Conservation (phyloP, 1,284 basidiomycete species). For the Ganoderma resinaceum region DNA sequence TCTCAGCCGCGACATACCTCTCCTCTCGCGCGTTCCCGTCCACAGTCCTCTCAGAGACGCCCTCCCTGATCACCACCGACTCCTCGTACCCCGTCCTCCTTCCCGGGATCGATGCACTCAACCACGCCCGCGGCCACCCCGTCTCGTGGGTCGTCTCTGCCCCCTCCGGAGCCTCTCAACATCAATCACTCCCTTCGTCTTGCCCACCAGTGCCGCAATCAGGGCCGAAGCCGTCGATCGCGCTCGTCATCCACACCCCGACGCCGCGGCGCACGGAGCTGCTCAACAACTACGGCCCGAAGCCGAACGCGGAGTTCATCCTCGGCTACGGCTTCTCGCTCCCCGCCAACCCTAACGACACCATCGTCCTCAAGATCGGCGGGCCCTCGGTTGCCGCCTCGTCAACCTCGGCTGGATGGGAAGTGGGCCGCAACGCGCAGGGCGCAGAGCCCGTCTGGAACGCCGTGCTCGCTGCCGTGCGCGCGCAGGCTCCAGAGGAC, state of each 20-base stretch:
- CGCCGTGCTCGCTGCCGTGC: conserved; percentile 56
- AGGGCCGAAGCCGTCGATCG: conserved; percentile 31
- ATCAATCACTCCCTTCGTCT: neutral
- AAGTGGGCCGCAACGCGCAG: conserved; percentile 63
- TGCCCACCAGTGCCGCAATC: neutral
- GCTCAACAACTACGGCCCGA: conserved; percentile 90
- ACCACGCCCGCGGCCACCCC: conserved; percentile 76
- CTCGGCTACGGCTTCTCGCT: conserved; percentile 90
- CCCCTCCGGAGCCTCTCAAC: neutral
- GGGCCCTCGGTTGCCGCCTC: conserved; percentile 41
- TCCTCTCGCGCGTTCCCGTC: conserved; percentile 92
- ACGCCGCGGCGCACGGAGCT: conserved; percentile 61
- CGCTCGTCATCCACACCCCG: conserved; percentile 54
- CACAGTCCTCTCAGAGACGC: conserved; percentile 66
- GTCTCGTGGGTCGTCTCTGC: conserved; percentile 79
- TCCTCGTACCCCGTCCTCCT: conserved; percentile 80
- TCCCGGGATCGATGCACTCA: conserved; percentile 86
- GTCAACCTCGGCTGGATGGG: conserved; percentile 54
- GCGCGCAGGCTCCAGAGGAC: conserved; percentile 29
- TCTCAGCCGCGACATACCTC: conserved; percentile 76
- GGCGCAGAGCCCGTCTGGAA: conserved; percentile 68
- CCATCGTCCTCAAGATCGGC: conserved; percentile 80
- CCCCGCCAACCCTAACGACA: conserved; percentile 81
- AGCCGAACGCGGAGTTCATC: conserved; percentile 87
- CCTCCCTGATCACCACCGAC: conserved; percentile 57